A percentile compares a stretch with the other conserved stretches of the same genome.
phyloP scores from a whole-genome alignment of 306 rosid genomes.

The Hippophae tibetana region DNA sequence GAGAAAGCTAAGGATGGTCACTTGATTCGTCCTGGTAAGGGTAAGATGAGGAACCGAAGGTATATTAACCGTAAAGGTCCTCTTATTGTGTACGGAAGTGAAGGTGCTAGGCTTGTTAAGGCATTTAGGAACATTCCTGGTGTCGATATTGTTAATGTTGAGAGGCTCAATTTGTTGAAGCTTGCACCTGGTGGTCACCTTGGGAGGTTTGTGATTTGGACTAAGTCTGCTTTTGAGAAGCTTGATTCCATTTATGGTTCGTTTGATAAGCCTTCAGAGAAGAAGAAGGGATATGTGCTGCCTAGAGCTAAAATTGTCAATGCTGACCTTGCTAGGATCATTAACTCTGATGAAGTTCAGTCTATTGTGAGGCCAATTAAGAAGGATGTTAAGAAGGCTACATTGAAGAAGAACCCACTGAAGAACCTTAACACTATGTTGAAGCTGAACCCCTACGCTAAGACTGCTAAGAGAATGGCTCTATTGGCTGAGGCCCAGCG shows the following conservation, averaged over 20 bases:
- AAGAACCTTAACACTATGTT: constrained; percentile 29
- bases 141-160: constrained; percentile 26
- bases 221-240: constrained; percentile 33
- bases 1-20: constrained; percentile 36
- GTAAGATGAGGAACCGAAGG: constrained; percentile 33
- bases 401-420: constrained; percentile 31
- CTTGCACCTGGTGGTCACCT: constrained; percentile 38
- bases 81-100: constrained; percentile 31
- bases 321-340: constrained; percentile 29
- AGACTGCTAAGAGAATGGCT: constrained; percentile 39
- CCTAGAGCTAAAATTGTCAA: constrained; percentile 34
- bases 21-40: constrained; percentile 28
- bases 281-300: constrained; percentile 35
- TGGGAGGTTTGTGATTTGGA: constrained; percentile 37
- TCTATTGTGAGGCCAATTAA: constrained; percentile 30
- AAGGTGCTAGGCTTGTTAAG: constrained; percentile 32
- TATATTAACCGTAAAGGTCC: constrained; percentile 32
- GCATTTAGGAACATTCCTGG: constrained; percentile 33
- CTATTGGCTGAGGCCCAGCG: constrained; percentile 30
- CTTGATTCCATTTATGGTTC: constrained; percentile 36
- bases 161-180: constrained; percentile 34
- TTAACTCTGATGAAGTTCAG: constrained; percentile 31
- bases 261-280: constrained; percentile 25
- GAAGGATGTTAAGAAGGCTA: constrained; percentile 25
- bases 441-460: constrained; percentile 29